Evolutionary conservation across 768 basidiomycete genomes (phyloP).

Genomic region (Goffeauzyma gilvescens): DNA sequence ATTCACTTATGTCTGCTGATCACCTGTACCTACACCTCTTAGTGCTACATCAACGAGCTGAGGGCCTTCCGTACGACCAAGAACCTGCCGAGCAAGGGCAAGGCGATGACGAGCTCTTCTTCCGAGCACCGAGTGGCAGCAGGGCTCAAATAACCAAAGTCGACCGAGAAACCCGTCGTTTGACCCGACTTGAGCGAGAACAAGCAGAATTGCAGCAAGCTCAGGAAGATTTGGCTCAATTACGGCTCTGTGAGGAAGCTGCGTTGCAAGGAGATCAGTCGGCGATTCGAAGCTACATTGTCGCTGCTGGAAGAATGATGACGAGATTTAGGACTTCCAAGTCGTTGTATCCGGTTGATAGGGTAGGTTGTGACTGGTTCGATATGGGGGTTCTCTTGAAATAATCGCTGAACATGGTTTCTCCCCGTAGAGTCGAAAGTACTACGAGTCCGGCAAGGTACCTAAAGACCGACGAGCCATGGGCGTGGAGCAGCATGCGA

Average conservation of each 20-base stretch:
- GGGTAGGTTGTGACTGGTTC: conserved; percentile 46
- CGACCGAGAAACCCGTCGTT: conserved; percentile 20
- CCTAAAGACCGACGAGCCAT: not conserved
- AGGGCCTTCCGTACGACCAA: not conserved
- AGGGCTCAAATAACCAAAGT: not conserved
- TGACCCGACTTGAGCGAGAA: conserved; percentile 51
- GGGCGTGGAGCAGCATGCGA: no score
- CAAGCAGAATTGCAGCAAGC: conserved; percentile 42
- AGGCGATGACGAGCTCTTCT: not conserved
- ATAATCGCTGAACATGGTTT: no score
- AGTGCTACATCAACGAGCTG: no score
- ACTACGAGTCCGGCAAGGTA: not conserved
- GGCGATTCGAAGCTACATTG: conserved; percentile 53
- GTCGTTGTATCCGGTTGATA: conserved; percentile 57
- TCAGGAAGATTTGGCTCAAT: conserved; percentile 36
- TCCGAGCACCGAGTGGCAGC: no score
- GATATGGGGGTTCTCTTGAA: no score
- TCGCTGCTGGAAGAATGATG: conserved; percentile 65
- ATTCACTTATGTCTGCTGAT: no score
- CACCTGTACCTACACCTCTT: no score
- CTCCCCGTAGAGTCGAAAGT: not conserved
- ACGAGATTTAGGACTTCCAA: conserved; percentile 78
- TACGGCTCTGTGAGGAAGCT: conserved; percentile 36
- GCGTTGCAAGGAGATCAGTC: conserved; percentile 36
- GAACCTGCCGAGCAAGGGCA: not conserved